These are phyloP conservation scores for Sporothrix inflata DNA, from an alignment of 2,329 filamentous ascomycete species.

Conservation along the genomic window DNA sequence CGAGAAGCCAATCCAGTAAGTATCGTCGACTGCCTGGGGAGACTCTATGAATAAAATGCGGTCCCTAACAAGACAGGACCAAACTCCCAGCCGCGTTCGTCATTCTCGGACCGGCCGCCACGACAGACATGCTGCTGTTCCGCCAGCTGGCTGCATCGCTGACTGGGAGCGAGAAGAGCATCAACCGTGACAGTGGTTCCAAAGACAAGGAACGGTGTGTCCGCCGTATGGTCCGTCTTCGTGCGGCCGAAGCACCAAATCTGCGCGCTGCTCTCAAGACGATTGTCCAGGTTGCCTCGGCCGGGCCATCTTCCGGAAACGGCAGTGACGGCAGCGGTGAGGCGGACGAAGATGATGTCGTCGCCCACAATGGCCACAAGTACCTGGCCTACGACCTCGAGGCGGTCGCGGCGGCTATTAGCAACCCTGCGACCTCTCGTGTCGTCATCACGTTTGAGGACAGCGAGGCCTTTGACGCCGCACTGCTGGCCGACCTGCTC, in stretches of 20 bases:
- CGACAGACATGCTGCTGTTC: conserved; percentile 74
- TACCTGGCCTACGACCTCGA: conserved; percentile 80
- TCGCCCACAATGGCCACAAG: conserved; percentile 59
- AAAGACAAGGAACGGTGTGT: conserved; percentile 30
- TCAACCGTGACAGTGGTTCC: conserved; percentile 28
- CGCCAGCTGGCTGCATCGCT: conserved; percentile 66
- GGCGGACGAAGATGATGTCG: conserved; percentile 58
- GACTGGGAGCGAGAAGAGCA: conserved; percentile 41
- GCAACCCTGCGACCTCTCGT: conserved; percentile 51
- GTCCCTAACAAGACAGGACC: conserved; percentile 35
- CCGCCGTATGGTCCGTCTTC: conserved; percentile 66
- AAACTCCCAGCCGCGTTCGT: conserved; percentile 72
- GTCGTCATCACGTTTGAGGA: conserved; percentile 78
- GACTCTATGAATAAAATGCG: neutral
- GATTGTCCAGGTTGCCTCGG: conserved; percentile 60
- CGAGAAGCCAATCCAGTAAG: conserved; percentile 41
- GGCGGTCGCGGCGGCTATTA: conserved; percentile 64
- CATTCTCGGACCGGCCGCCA: conserved; percentile 77
- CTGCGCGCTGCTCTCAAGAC: conserved; percentile 73
- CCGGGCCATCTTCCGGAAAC: conserved; percentile 40
- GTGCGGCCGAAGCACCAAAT: conserved; percentile 72
- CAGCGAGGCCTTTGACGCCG: conserved; percentile 78
- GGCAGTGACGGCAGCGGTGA: conserved; percentile 44
- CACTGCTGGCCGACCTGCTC: conserved; percentile 72
- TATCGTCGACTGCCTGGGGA: neutral